phyloP scores from a whole-genome alignment of 495 filamentous ascomycete genomes.

The Xylaria telfairii region DNA sequence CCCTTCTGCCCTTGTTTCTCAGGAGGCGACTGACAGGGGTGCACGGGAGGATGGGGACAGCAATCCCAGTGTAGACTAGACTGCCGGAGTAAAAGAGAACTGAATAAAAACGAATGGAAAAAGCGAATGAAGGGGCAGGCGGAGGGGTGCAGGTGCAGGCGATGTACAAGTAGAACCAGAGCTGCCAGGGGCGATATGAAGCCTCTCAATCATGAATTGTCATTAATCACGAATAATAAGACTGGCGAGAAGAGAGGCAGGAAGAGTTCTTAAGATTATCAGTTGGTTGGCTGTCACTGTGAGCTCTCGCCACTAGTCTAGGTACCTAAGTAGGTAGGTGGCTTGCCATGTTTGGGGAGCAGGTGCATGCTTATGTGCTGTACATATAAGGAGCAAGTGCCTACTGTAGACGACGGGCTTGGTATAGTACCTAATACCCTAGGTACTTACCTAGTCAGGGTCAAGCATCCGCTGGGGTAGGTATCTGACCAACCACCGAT shows the following conservation, averaged over 20 bases:
- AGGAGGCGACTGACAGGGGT: slow-evolving; percentile 29
- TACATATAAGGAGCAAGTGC: neutral
- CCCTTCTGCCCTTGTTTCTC: slow-evolving; percentile 24
- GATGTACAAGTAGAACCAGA: slow-evolving; percentile 14
- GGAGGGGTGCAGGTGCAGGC: slow-evolving; percentile 2
- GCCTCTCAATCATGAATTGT: slow-evolving; percentile 4
- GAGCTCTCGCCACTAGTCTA: neutral
- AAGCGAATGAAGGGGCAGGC: neutral
- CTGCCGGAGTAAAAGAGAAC: neutral
- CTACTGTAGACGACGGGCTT: neutral
- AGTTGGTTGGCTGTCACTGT: neutral
- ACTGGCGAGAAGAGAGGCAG: neutral
- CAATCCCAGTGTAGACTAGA: slow-evolving; percentile 21
- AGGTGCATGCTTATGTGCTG: slow-evolving; percentile 13
- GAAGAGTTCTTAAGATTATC: slow-evolving; percentile 12
- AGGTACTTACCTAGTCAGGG: no score
- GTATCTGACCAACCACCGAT: slow-evolving; percentile 14
- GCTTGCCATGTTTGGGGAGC: neutral
- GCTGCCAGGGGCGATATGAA: neutral
- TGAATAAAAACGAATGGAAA: neutral
- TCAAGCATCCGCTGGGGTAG: neutral
- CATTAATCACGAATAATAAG: neutral
- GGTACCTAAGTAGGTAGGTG: no score
- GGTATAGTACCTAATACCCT: no score
- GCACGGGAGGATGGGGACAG: slow-evolving; percentile 17